Conservation (phyloP, 2,329 filamentous ascomycete species). For the Cryphonectria naterciae region DNA sequence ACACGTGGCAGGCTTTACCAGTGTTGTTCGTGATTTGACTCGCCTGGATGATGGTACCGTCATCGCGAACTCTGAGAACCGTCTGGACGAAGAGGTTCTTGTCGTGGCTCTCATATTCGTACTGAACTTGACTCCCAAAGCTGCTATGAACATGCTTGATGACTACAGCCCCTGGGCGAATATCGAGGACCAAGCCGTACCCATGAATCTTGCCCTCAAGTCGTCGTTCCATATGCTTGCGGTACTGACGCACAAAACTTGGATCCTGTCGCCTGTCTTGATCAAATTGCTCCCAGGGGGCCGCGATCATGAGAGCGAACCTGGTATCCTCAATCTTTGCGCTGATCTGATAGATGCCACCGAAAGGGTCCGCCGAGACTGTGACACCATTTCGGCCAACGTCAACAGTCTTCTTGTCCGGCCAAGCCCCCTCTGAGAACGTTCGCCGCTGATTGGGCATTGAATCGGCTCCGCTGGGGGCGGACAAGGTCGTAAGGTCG, state of each 20-base stretch:
- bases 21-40: slow-evolving; percentile 26
- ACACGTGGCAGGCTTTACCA: not conserved
- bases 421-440: slow-evolving; percentile 4
- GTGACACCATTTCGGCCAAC: slow-evolving; percentile 27
- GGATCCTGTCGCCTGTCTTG: slow-evolving; percentile 24
- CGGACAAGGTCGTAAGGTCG: not conserved
- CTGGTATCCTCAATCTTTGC: slow-evolving; percentile 20
- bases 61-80: slow-evolving; percentile 11
- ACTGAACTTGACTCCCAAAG: slow-evolving; percentile 18
- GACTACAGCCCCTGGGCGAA: slow-evolving; percentile 8
- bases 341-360: slow-evolving; percentile 28
- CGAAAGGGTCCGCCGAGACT: slow-evolving; percentile 27
- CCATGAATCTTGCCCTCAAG: slow-evolving; percentile 1
- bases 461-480: not conserved
- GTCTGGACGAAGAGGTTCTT: slow-evolving; percentile 10
- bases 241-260: slow-evolving; percentile 29
- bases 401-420: slow-evolving; percentile 29
- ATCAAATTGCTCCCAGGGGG: slow-evolving; percentile 32
- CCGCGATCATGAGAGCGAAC: slow-evolving; percentile 31
- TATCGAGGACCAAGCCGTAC: slow-evolving; percentile 16
- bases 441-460: slow-evolving; percentile 8
- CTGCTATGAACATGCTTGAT: slow-evolving; percentile 18
- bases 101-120: slow-evolving; percentile 9
- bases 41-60: slow-evolving; percentile 27
- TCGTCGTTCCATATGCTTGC: slow-evolving; percentile 27